Evolutionary conservation across 768 basidiomycete genomes (phyloP), one percentile per base, ranked within the genome.

Genomic region (Nidularia pulvinata): DNA sequence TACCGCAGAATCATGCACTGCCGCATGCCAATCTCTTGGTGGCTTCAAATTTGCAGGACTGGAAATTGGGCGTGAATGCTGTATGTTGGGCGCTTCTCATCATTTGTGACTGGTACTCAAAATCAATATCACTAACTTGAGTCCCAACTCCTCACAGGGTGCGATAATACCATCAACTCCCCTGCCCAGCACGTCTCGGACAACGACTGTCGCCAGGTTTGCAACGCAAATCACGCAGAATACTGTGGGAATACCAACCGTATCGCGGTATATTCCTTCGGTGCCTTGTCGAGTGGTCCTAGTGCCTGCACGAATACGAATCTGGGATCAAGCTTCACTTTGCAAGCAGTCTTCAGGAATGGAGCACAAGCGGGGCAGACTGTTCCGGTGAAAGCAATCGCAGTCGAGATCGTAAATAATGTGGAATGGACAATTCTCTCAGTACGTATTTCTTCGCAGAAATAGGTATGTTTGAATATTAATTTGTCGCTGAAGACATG

Each of bases 51-150:
- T 69, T 36, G 79, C 80, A 0, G 81, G 81, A 16, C 51, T 79
- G 46, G 80, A 83, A 56, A 72, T 75, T 45, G 68, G 77, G 1
- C 67, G 66, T 34, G 75, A 82, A 59, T 81, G 81, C 59, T 82
- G 81, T 82, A 52, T 44, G 79, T 70, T 44, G 19, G 43, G 42
- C 14, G 25, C 1, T 13, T 42, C 48, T 48, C 5, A 35, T n/a
- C 3, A 36, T 54, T 43, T 51, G 33, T 42, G 36, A 6, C n/a
- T 49, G 10, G n/a, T n/a, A 14, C 45, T 39, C 48, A 36, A 45
- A 42, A 53, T 51, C 30, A 37, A n/a, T 33, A 19, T n/a, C 22
- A 33, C 10, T 48, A 0, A 44, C 19, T 52, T 33, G 49, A 33
- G 6, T 49, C 46, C 45, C 30, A 32, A 33, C 42, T 33, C 55